A percentile compares a stretch with the other conserved stretches of the same genome.
Evolutionary conservation across 148 eudicot species (phyloP).

Genomic region (Heliosperma pusillum): DNA sequence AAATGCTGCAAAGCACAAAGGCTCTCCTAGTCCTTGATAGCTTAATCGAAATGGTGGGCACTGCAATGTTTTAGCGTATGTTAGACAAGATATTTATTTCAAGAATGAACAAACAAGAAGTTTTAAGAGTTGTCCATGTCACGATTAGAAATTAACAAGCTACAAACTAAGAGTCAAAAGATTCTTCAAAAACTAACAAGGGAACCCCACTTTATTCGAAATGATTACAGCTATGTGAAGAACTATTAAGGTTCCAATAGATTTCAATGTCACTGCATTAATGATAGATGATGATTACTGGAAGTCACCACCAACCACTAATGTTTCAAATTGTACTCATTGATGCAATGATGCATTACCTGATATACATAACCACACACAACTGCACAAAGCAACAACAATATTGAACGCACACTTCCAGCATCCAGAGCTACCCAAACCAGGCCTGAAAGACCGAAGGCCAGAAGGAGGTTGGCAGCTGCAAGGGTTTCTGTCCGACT

Average conservation of each 20-base stretch:
- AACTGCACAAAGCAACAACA: conserved; percentile 65
- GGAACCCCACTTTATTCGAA: neutral
- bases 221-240: neutral
- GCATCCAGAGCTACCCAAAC: conserved; percentile 56
- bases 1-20: conserved; percentile 83
- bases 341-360: conserved; percentile 30
- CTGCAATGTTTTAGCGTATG: conserved; percentile 30
- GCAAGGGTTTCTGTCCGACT: conserved; percentile 78
- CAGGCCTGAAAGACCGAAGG: conserved; percentile 61
- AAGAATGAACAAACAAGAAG: neutral
- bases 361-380: conserved; percentile 81
- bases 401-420: conserved; percentile 54
- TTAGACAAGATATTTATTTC: conserved; percentile 9
- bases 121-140: neutral
- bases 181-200: neutral
- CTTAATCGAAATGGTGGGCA: conserved; percentile 95
- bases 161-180: neutral
- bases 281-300: neutral
- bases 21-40: conserved; percentile 91
- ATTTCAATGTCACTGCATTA: neutral
- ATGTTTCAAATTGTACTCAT: neutral
- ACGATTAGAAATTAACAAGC: conserved; percentile 2
- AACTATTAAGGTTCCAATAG: neutral
- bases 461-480: conserved; percentile 66
- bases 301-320: neutral